Base-by-base conservation (phyloP, 2,329 filamentous ascomycete species). In the Apiospora kogelbergensis region DNA sequence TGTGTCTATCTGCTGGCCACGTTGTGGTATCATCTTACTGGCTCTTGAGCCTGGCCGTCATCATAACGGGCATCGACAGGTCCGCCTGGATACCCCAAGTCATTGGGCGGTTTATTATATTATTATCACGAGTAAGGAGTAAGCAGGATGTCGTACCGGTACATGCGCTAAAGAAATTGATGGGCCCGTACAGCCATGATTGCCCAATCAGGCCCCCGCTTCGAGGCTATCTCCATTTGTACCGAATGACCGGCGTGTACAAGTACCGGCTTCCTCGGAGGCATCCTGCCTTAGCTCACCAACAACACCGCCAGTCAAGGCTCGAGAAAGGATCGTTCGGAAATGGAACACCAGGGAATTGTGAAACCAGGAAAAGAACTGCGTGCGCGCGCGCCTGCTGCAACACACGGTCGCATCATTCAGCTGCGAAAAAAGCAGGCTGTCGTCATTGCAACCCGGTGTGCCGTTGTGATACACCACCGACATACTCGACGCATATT, bases 311-410 rank as follows among this genome's bases (percentile, higher is more conserved):
- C 48, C 48, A 33, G 48, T 57, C 48, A 57, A 57, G 26, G 20
- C 48, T 33, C 48, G 10, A 33, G 26, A 26, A 57, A 33, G 48
- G 48, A 30, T 57, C 15, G 15, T 30, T 20, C 24, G 24, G 15
- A 57, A 57, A 60, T 33, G 26, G 53, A n/a, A 60, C 30, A 17
- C 26, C 53, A n/a, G 53, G 26, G 37, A n/a, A 60, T 60, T 60
- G 53, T 60, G 53, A 60, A 60, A 60, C 53, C 53, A 37, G 22
- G 53, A 60, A 60, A 37, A 60, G 53, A 60, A 60, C 53, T 37
- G 48, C 40, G 40, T 13, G 40, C 40, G 40, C 48, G 26, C 53
- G 53, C 53, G 53, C 30, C 53, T 60, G 53, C 26, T 60, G 53
- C 20, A 10, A 42, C 40, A 42, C 40, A 60, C 7, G n/a, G n/a